phyloP scores from a whole-genome alignment of 2,329 filamentous ascomycete species.

The Periconia macrospinosa region DNA sequence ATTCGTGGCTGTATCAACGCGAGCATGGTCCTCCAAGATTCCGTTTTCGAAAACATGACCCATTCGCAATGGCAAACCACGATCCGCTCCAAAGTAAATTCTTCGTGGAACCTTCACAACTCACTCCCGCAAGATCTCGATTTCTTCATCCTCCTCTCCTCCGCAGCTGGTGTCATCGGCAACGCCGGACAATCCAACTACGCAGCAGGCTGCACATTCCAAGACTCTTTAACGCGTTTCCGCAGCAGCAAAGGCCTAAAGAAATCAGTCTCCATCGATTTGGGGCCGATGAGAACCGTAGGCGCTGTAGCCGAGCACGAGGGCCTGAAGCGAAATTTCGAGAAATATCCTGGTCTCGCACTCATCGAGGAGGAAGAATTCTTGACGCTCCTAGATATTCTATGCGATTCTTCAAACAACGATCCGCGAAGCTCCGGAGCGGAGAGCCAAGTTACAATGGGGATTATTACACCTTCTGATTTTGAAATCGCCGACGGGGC shows the following conservation, averaged over 20 bases:
- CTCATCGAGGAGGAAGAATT: conserved; percentile 3
- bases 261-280: conserved; percentile 17
- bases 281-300: conserved; percentile 17
- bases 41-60: conserved; percentile 22
- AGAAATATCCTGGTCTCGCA: neutral
- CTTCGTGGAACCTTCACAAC: conserved; percentile 34
- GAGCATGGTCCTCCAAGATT: conserved; percentile 22
- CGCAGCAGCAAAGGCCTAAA: conserved; percentile 14
- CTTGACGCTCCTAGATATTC: neutral
- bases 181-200: conserved; percentile 26
- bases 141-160: conserved; percentile 30
- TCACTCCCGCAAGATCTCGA: conserved; percentile 15
- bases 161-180: conserved; percentile 23
- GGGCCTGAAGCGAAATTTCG: neutral
- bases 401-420: neutral
- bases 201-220: conserved; percentile 25
- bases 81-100: conserved; percentile 33
- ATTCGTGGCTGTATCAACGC: conserved; percentile 27
- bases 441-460: conserved; percentile 1
- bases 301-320: conserved; percentile 18
- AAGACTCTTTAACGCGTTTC: conserved; percentile 25
- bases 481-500: neutral
- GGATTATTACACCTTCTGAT: neutral
- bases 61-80: conserved; percentile 11
- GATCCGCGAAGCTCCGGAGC: neutral